Percentiles rank a stretch among this genome's conserved stretches.
Conservation (phyloP, 495 filamentous ascomycete genomes). For the Aspergillus heteromorphus region DNA sequence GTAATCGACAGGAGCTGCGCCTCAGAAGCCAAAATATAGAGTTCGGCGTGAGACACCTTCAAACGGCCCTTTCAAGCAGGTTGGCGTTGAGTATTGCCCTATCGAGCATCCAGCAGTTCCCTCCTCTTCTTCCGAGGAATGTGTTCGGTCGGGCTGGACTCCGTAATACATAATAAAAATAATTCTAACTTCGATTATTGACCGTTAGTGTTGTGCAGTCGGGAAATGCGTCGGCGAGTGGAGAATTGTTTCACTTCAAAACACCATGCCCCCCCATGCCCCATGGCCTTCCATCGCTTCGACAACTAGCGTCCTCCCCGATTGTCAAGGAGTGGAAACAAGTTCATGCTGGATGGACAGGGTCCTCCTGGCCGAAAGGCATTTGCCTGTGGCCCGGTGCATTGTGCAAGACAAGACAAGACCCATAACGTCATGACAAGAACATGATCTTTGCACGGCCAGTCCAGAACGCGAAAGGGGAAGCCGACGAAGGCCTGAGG, state of each 20-base stretch:
- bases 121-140: not conserved
- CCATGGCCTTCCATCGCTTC: not conserved
- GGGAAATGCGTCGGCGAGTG: not conserved
- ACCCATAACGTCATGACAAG: no score
- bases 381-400: no score
- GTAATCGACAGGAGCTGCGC: not conserved
- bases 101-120: not conserved
- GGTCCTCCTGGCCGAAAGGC: no score
- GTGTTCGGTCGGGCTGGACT: not conserved
- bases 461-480: no score
- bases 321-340: not conserved
- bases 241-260: conserved; percentile 14
- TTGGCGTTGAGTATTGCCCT: not conserved
- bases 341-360: not conserved
- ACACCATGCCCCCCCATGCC: conserved; percentile 6
- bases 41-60: not conserved
- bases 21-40: not conserved
- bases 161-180: no score
- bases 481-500: no score
- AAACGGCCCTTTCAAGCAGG: not conserved
- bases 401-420: no score
- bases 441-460: no score
- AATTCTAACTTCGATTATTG: conserved; percentile 1
- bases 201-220: not conserved
- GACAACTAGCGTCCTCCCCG: not conserved